Conservation (phyloP, 2,329 filamentous ascomycete genomes). For the Sclerotinia glacialis region DNA sequence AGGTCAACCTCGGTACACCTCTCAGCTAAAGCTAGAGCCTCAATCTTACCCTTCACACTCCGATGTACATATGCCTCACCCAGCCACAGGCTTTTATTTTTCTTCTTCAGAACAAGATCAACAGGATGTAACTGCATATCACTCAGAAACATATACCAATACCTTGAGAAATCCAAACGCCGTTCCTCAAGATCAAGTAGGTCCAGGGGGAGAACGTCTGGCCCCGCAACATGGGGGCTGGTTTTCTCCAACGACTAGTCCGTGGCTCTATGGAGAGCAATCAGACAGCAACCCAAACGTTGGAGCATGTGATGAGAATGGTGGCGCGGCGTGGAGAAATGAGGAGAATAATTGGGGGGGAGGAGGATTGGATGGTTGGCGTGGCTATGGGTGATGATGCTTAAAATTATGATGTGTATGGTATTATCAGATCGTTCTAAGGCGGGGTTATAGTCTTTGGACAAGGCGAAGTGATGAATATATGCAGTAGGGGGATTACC, state of each 20-base stretch:
- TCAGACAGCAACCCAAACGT: not conserved
- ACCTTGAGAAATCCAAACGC: not conserved
- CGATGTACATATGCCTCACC: not conserved
- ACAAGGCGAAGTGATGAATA: not conserved
- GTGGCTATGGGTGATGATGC: not conserved
- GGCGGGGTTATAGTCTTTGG: not conserved
- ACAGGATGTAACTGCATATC: not conserved
- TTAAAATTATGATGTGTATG: not conserved
- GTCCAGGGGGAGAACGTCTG: not conserved
- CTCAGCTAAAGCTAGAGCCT: not conserved
- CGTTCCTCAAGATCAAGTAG: not conserved
- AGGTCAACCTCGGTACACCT: not conserved
- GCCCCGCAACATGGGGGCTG: not conserved
- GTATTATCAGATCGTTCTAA: not conserved
- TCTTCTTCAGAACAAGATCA: constrained; percentile 5
- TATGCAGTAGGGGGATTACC: not conserved
- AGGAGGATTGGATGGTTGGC: not conserved
- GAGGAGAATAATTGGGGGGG: not conserved
- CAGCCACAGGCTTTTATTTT: not conserved
- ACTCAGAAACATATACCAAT: not conserved
- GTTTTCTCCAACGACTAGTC: constrained; percentile 3
- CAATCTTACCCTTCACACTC: not conserved
- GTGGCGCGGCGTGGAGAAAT: not conserved
- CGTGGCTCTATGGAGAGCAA: not conserved
- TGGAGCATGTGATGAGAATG: not conserved